Evolutionary conservation across 2,329 filamentous ascomycete genomes (phyloP), one percentile per base, ranked within the genome.

Genomic region (Colletotrichum agaves): DNA sequence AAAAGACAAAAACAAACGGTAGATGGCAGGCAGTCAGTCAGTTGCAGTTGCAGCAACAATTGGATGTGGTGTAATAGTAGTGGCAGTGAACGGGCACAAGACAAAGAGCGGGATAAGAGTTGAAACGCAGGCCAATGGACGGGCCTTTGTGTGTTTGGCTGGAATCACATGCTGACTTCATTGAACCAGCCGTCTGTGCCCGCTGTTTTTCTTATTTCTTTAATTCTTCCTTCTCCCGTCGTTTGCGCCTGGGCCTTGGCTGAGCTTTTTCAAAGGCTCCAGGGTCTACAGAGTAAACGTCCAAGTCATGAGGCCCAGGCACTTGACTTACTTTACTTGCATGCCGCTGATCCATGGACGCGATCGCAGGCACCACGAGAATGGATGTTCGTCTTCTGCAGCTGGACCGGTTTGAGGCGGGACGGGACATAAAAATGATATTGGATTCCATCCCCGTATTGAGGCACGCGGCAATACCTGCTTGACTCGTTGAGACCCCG

Each of bases 231-330:
- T 61, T 27, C 57, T 55, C 33, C 31, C 33, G 33, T 12, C 17
- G 15, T 52, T 27, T 52, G 50, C 11, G 50, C 33, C 27, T 37
- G 31, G 12, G 33, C 50, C 17, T 35, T 52, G 12, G 57, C 46
- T 49, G 19, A 50, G n/a, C 33, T n/a, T 13, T 7, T 33, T 10
- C 21, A 41, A 59, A 55, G 46, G 39, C 61, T 64, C 33, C 53
- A 67, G 61, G 65, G 61, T 62, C 50, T 47, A n/a, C n/a, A n/a
- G n/a, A n/a, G n/a, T n/a, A n/a, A 65, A 37, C 52, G 46, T 43
- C 27, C 47, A 53, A 31, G 55, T 19, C 2, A 3, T 13, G 7
- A 15, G 15, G 31, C 12, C 50, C 50, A 52, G 47, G 43, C 55
- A 41, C 33, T 47, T 33, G 41, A 44, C 15, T 27, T 12, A 21